Base-by-base conservation (phyloP, 139 green algal species). In the Pseudopediastrum boryanum region DNA sequence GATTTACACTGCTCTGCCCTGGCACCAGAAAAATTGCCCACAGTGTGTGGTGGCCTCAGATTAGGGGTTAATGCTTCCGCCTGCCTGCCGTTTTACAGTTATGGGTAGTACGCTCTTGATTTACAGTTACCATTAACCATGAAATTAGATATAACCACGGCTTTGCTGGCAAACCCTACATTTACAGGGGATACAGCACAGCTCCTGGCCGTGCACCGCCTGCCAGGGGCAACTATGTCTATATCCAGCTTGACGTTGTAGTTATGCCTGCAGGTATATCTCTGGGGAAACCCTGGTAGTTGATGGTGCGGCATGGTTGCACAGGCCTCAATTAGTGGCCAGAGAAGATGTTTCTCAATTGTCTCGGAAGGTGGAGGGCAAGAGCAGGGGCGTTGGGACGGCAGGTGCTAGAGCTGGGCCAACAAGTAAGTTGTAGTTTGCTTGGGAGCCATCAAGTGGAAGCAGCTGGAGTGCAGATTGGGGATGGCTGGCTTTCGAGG, bases 301-400 rank as follows among this genome's bases (percentile, higher is more conserved):
- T 65, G 94, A 98, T 71, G 94, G 94, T 2, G 94, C 79, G 0
- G 86, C 85, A 7, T 97, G 93, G 94, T 87, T 98, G 86, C 94
- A 87, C 79, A 71, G 79, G 81, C 80, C 83, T 4, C 83, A 84
- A 19, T 29, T 93, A 27, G 84, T 94, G 58, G 84, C 84, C 0
- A 84, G 93, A 9, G 69, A 72, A 16, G 31, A 38, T 23, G 91
- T 97, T 50, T 74, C 75, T 0, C 59, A 81, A 27, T 71, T 90
- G 29, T 93, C 90, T 6, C 80, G 90, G 2, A 76, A 74, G 2
- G 86, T 94, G 61, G 92, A 96, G 87, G 68, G 75, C 13, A 87
- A 84, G n/a, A 93, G 87, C 87, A 78, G 92, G 7, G 82, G 69
- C 1, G 79, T 93, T 16, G 91, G 90, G 39, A 82, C 85, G 27